Conservation (phyloP, 352 stramenopile species). For the Thalassiosira hispida region DNA sequence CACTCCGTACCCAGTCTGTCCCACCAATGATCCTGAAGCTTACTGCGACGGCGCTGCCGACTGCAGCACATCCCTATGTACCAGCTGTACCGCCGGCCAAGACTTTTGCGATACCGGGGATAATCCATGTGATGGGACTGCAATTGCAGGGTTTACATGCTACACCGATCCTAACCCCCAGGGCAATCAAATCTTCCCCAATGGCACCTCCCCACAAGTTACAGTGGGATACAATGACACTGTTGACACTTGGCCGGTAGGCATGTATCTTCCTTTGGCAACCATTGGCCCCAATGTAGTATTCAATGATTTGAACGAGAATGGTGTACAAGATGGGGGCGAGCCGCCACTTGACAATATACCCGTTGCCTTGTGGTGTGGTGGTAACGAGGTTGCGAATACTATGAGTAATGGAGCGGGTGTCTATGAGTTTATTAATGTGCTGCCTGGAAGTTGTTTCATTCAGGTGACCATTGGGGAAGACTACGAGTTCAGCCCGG, state of each 20-base stretch:
- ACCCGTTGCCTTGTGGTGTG: slow-evolving; percentile 17
- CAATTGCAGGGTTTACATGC: too few species aligned
- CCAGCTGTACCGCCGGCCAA: too few species aligned
- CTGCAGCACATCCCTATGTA: too few species aligned
- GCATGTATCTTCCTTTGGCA: not conserved
- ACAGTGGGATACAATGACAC: too few species aligned
- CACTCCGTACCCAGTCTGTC: too few species aligned
- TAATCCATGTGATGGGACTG: too few species aligned
- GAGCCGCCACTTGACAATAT: slow-evolving; percentile 18
- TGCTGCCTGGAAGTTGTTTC: slow-evolving; percentile 19
- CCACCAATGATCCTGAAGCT: too few species aligned
- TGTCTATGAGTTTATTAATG: slow-evolving; percentile 20
- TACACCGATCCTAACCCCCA: too few species aligned
- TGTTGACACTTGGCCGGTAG: not conserved
- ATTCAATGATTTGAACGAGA: slow-evolving; percentile 30
- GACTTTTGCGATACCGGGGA: too few species aligned
- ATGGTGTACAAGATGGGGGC: slow-evolving; percentile 36
- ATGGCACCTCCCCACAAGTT: too few species aligned
- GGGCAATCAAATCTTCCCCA: too few species aligned
- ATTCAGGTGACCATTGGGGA: slow-evolving; percentile 14
- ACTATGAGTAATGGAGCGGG: slow-evolving; percentile 20
- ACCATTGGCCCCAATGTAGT: slow-evolving; percentile 36
- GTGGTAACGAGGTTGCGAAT: slow-evolving; percentile 7
- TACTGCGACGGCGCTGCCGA: too few species aligned
- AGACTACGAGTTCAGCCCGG: slow-evolving; percentile 28